Evolutionary conservation across 1,284 basidiomycete genomes (phyloP), one percentile per base, ranked within the genome.

Genomic region (Malassezia sp.): DNA sequence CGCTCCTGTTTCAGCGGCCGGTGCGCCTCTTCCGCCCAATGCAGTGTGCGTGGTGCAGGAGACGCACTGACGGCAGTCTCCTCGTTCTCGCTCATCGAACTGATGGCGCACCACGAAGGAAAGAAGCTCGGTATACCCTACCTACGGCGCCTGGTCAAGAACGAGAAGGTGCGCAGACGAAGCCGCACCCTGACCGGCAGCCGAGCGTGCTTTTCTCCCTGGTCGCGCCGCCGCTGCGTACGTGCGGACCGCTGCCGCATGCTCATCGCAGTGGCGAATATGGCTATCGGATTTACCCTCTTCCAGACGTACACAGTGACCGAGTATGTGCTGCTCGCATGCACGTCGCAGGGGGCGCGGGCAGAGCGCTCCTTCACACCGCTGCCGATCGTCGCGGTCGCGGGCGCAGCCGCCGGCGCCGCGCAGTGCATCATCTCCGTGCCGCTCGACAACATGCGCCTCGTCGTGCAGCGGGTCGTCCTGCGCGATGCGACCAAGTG

Each of bases 361-460:
- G n/a, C n/a, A n/a, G n/a, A n/a, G n/a, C 32, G 17, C 27, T 34
- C 43, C n/a, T 69, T 57, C 49, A 57, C 59, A 15, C 60, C 58
- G 7, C 42, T 64, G 17, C 51, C 52, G 52, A 60, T 67, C 41
- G 66, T 68, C 5, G 52, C 57, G 2, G 45, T 52, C 1, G 62
- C 71, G 1, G 72, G 72, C 10, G 60, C 60, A 1, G 45, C 63
- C 5, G 72, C 72, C 4, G 72, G 72, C 1, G 67, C 69, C 1
- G 67, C 70, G 0, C 72, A 73, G 48, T 71, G 71, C 22, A 54
- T 72, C 39, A 61, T 73, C 20, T 71, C 71, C 2, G 68, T 71
- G 0, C 72, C 72, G 0, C 61, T 73, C 12, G 72, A 73, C 54
- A 73, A 73, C 36, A 68, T 73, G 10, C 65, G 72, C 12, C 57